phyloP scores from a whole-genome alignment of 1,284 basidiomycete species.

The Malassezia pachydermatis region DNA sequence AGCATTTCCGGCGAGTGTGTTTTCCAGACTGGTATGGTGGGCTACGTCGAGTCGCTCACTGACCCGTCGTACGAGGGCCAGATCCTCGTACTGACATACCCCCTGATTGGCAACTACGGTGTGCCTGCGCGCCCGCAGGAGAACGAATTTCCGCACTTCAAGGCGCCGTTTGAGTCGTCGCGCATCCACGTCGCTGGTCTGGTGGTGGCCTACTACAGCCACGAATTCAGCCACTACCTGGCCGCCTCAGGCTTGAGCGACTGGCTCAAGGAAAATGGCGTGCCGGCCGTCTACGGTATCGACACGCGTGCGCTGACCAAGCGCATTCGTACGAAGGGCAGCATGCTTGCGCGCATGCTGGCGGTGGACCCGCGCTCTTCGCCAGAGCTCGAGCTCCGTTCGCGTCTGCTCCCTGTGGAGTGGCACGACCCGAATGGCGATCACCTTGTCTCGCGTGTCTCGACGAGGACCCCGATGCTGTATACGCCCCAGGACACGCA shows the following conservation, averaged over 20 bases:
- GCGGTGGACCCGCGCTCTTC: conserved; percentile 23
- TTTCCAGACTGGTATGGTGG: conserved; percentile 99
- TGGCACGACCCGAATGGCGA: conserved; percentile 79
- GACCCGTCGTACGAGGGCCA: conserved; percentile 98
- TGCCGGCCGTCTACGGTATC: conserved; percentile 91
- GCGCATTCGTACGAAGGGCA: conserved; percentile 85
- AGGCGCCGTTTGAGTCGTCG: conserved; percentile 70
- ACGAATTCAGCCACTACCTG: conserved; percentile 89
- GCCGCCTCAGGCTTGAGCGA: conserved; percentile 74
- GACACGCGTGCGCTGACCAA: conserved; percentile 96
- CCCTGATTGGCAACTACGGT: conserved; percentile 94
- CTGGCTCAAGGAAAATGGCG: conserved; percentile 89
- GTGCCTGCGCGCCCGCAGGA: conserved; percentile 64
- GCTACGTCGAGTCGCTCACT: conserved; percentile 94
- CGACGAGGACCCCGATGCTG: conserved; percentile 60
- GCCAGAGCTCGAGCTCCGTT: conserved; percentile 58
- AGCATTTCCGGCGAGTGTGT: conserved; percentile 95
- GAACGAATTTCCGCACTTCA: conserved; percentile 37
- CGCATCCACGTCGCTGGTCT: conserved; percentile 87
- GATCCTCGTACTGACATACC: conserved; percentile 94
- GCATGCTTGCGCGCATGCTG: conserved; percentile 59
- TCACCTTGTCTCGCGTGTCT: conserved; percentile 86
- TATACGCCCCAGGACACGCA: conserved; percentile 53
- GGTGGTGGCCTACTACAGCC: conserved; percentile 78
- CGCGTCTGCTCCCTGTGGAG: conserved; percentile 68